Evolutionary conservation across 2,329 filamentous ascomycete genomes (phyloP), one percentile per base, ranked within the genome.

Genomic region (Fusarium sp.): DNA sequence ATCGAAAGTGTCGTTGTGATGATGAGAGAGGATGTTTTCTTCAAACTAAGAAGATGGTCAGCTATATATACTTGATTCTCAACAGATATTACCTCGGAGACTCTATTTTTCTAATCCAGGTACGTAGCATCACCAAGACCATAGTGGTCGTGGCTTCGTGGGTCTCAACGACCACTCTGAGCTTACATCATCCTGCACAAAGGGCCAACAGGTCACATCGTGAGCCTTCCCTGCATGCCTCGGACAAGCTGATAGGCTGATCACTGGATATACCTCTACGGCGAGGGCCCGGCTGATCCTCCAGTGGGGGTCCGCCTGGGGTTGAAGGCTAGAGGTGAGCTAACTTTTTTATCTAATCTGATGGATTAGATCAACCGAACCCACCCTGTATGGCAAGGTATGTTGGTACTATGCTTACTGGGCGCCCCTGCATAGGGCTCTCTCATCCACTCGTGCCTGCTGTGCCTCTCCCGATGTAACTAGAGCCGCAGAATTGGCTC

Each of bases 261-360:
- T 47, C 4, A 16, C 16, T 24, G 24, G 18, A 18, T 59, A 40
- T 37, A 24, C 52, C 18, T 24, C 38, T 29, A 14, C 3, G 3
- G 14, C 34, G 22, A 40, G 24, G 24, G 18, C 31, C 29, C 22
- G 16, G 14, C 16, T 42, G 9, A 27, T 24, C 31, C 16, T 58
- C 7, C 16, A n/a, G 27, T 59, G 37, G 38, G 38, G 62, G 62
- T 37, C 37, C 9, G 14, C 11, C 20, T n/a, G 34, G 60, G 42
- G 9, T 9, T 7, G 13, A 13, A 22, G 18, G 20, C 22, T 13
- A 27, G 13, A 16, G 9, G 5, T 60, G 34, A 47, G 24, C 11
- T 7, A 59, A 22, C 35, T 13, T 47, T 47, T 58, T 45, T 38
- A 60, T 60, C 34, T 58, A 47, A 59, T 59, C 62, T 37, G 52